phyloP scores from a whole-genome alignment of 73 alveolate genomes.

The Paraurostyla sp. region DNA sequence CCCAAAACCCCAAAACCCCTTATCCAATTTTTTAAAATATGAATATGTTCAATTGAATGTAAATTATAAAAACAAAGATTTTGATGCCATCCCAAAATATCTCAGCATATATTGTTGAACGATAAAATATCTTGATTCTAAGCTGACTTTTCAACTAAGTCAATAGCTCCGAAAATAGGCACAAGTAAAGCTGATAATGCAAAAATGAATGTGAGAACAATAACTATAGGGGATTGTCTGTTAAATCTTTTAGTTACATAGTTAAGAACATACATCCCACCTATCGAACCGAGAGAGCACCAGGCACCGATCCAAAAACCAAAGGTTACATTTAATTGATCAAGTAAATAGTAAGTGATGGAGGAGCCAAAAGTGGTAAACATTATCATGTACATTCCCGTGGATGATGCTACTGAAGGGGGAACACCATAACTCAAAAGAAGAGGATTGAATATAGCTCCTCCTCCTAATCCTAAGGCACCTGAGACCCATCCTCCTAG shows the following conservation, averaged over 20 bases:
- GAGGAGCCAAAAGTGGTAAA: constrained; percentile 47
- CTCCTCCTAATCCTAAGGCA: constrained; percentile 72
- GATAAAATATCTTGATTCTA: neutral
- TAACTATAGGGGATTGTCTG: constrained; percentile 37
- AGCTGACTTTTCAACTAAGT: neutral
- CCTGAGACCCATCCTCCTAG: constrained; percentile 72
- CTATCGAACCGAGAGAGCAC: constrained; percentile 32
- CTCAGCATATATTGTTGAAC: constrained; percentile 1
- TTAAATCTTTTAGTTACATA: constrained; percentile 24
- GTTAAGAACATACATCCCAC: constrained; percentile 44
- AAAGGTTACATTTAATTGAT: neutral
- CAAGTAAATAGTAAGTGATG: neutral
- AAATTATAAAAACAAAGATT: too few species aligned
- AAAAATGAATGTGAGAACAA: constrained; percentile 8
- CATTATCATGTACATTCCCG: constrained; percentile 77
- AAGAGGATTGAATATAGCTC: constrained; percentile 69
- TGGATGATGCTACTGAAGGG: constrained; percentile 68
- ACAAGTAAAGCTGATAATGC: constrained; percentile 53
- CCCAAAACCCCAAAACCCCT: too few species aligned
- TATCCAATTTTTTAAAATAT: too few species aligned
- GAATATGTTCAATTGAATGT: too few species aligned
- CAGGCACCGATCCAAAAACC: constrained; percentile 44
- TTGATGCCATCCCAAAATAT: too few species aligned
- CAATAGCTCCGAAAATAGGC: constrained; percentile 58
- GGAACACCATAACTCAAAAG: constrained; percentile 54